Evolutionary conservation across 306 rosid species (phyloP).

Genomic region (Pyrus bretschneideri): DNA sequence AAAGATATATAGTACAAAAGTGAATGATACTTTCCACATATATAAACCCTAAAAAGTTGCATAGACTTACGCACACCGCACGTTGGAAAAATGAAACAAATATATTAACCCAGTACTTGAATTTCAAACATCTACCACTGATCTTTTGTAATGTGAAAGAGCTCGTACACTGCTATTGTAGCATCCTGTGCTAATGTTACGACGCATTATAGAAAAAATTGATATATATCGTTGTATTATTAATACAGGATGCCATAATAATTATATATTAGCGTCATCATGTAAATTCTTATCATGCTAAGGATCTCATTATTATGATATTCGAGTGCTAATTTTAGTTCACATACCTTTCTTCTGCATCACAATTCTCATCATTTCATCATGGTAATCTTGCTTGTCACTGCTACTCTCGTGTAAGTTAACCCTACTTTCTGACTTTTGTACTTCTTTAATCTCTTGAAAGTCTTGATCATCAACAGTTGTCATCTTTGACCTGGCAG

Average conservation of each 20-base stretch:
- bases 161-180: too few species aligned
- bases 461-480: neutral
- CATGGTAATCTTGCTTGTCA: conserved; percentile 11
- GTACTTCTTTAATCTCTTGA: conserved; percentile 2
- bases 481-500: conserved; percentile 29
- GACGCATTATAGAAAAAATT: too few species aligned
- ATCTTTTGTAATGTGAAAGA: neutral
- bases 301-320: neutral
- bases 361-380: conserved; percentile 23
- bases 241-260: too few species aligned
- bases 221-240: neutral
- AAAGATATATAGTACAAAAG: conserved; percentile 20
- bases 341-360: conserved; percentile 20
- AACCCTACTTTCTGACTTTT: conserved; percentile 15
- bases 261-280: neutral
- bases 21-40: conserved; percentile 10
- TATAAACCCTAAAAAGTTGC: conserved; percentile 9
- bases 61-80: neutral
- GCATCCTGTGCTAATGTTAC: neutral
- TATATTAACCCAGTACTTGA: conserved; percentile 2
- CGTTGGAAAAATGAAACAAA: neutral
- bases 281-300: neutral
- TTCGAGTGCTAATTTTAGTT: neutral
- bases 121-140: conserved; percentile 17
- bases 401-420: neutral